A percentile compares a stretch with the other conserved stretches of the same genome.
phyloP scores from a whole-genome alignment of 176 grass and related monocot species.

The Hsuehochloa calcarea region DNA sequence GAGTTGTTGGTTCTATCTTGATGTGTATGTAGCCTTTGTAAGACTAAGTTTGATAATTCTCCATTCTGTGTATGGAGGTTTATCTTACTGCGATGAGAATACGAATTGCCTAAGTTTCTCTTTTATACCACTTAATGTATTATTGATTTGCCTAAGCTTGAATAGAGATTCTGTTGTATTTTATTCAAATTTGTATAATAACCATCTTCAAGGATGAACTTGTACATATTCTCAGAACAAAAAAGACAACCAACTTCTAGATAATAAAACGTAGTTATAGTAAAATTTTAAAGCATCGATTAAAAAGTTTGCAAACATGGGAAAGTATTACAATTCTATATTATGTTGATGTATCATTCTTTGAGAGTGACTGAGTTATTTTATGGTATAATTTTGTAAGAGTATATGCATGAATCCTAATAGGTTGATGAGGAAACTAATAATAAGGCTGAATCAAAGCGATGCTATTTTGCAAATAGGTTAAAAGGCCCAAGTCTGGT shows the following conservation, averaged over 20 bases:
- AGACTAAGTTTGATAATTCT: background rate
- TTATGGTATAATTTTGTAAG: conserved; percentile 2
- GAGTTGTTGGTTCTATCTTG: background rate
- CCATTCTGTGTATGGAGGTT: conserved; percentile 15
- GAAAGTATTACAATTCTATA: background rate
- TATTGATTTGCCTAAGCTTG: background rate
- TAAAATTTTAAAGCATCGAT: background rate
- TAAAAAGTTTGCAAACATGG: background rate
- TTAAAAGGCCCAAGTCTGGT: background rate
- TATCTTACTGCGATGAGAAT: background rate
- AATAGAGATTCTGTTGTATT: background rate
- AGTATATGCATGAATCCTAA: background rate
- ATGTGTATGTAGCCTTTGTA: conserved; percentile 21
- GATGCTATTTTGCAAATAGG: background rate
- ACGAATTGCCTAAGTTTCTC: background rate
- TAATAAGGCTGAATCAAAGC: background rate
- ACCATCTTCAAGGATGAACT: background rate
- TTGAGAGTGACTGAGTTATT: background rate
- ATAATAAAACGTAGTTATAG: background rate
- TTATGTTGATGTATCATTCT: background rate
- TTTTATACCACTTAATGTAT: background rate
- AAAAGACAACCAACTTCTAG: background rate
- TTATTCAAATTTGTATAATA: background rate
- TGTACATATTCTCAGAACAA: background rate
- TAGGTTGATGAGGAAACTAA: background rate